Evolutionary conservation across 164 flowering plant genomes (phyloP), one percentile per base, ranked within the genome.

Genomic region (Macadamia integrifolia): DNA sequence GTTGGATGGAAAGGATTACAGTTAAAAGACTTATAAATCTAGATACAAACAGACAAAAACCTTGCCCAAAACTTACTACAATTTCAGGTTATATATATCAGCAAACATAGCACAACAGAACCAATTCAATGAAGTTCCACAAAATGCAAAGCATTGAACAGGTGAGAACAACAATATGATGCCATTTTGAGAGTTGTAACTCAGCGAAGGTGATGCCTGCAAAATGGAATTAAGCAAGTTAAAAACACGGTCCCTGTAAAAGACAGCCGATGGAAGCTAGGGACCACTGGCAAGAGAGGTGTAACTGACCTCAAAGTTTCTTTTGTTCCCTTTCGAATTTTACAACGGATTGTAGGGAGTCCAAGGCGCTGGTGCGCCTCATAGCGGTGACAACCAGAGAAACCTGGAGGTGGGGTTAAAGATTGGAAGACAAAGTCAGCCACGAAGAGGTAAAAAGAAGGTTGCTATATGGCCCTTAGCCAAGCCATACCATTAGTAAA

Each of bases 361-460:
- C 96, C 95, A 30, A 93, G 85, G 50, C 77, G 84, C 74, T 93
- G 96, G 71, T 93, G 98, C 73, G 96, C 96, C 73, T 93, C 96
- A 40, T 77, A 93, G 0, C 96, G 85, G 56, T 93, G 98, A 66
- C 96, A 93, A 58, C 98, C 95, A 9, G 96, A 93, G 76, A 93
- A 90, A 64, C 98, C 98, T 89, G 50, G 17, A 29, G 52, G 55
- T 0, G 23, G 23, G 23, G 23, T 23, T 23, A 17, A 11, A 17
- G 29, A 50, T 35, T 35, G 40, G 40, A 35, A 35, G 9, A 32
- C 43, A 62, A 35, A 23, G 23, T 23, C 23, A 23, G 23, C 23
- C 23, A 23, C 23, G 23, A 23, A 0, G 23, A 23, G 23, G 23
- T 23, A 23, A 23, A 18, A 44, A 9, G 17, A 61, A 50, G 13